Conservation (phyloP, 163 green algal species). For the Scenedesmus sp. region DNA sequence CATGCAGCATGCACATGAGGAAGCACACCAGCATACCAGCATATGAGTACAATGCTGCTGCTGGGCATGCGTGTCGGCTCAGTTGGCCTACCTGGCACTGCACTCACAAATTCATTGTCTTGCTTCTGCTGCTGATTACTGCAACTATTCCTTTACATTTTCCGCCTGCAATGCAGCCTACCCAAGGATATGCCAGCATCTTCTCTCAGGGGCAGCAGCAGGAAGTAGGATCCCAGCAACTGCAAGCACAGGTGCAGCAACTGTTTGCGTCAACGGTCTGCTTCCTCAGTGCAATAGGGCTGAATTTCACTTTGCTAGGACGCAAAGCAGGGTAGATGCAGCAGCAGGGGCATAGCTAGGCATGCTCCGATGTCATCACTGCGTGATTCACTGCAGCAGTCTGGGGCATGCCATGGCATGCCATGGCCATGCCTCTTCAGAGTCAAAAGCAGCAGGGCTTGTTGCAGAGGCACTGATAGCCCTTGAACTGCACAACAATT, state of each 20-base stretch:
- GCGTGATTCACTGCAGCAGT: no score
- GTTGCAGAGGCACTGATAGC: background rate
- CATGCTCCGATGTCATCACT: background rate
- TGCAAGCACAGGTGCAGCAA: background rate
- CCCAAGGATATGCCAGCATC: constrained; percentile 85
- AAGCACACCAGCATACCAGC: no score
- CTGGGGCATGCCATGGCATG: background rate
- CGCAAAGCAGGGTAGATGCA: background rate
- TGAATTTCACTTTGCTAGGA: background rate
- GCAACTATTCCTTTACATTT: background rate
- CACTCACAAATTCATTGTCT: no score
- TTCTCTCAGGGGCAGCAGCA: constrained; percentile 84
- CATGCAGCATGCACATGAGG: no score
- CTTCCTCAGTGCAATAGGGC: background rate
- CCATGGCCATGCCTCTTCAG: background rate
- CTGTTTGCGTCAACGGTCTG: background rate
- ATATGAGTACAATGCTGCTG: no score
- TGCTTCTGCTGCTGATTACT: constrained; percentile 1
- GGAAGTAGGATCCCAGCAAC: constrained; percentile 79
- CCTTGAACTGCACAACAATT: background rate
- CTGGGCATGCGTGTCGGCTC: background rate
- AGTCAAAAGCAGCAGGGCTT: background rate
- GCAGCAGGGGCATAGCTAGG: background rate
- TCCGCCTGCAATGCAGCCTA: constrained; percentile 18
- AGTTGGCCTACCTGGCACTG: no score